Evolutionary conservation across 306 rosid genomes (phyloP).

Genomic region (Senna siamea): DNA sequence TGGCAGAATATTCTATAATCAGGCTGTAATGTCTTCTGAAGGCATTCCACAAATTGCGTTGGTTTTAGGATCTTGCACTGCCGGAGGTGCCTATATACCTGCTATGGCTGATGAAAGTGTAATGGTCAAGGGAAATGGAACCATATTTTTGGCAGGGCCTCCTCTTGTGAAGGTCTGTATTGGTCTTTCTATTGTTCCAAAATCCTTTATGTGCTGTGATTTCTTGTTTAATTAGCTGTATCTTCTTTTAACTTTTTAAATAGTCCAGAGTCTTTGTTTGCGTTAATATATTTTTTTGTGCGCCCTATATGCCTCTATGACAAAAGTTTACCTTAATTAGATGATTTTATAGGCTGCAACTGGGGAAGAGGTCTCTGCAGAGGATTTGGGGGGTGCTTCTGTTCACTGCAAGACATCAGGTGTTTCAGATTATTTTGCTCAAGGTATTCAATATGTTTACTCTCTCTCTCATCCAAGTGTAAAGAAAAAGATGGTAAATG

Average conservation of each 20-base stretch:
- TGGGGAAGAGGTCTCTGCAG: constrained; percentile 95
- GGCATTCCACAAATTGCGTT: constrained; percentile 95
- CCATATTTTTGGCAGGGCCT: constrained; percentile 94
- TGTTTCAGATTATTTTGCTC: constrained; percentile 96
- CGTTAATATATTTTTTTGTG: constrained; percentile 21
- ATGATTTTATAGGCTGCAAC: constrained; percentile 82
- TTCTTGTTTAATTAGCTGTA: constrained; percentile 24
- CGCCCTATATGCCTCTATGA: constrained; percentile 29
- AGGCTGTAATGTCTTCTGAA: constrained; percentile 82
- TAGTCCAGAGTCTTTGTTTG: not conserved
- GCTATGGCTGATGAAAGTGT: constrained; percentile 99
- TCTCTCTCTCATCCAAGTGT: constrained; percentile 16
- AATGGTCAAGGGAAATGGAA: constrained; percentile 98
- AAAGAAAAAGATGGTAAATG: constrained; percentile 15
- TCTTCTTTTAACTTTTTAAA: not conserved
- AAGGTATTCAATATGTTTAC: constrained; percentile 54
- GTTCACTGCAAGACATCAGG: constrained; percentile 96
- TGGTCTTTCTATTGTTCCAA: constrained; percentile 28
- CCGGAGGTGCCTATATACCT: constrained; percentile 97
- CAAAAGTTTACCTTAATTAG: constrained; percentile 35
- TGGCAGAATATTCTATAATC: constrained; percentile 92
- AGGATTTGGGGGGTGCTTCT: constrained; percentile 88
- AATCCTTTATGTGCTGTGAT: constrained; percentile 33
- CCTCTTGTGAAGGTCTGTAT: constrained; percentile 87
- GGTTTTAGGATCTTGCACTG: constrained; percentile 95